Evolutionary conservation across 345 rosid species (phyloP), one percentile per base, ranked within the genome.

Genomic region (Eucalyptus sp.): DNA sequence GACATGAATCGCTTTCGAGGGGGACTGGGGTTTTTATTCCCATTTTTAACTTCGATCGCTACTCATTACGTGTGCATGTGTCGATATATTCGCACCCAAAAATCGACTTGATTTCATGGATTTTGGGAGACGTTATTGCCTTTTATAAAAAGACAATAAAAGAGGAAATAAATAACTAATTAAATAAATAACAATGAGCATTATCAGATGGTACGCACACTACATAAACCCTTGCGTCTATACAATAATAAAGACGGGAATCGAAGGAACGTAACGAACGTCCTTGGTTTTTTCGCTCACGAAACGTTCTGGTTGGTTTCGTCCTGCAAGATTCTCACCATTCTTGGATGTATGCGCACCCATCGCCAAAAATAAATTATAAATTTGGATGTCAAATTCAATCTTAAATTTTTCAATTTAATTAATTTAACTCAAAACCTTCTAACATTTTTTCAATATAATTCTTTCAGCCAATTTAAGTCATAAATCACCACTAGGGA

Each of bases 301-400:
- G 37, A 64, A 64, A 31, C 76, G 37, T 14, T 64, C 76, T 64
- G 76, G 76, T n/a, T 64, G 20, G 37, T 14, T n/a, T n/a, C 33
- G 9, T n/a, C 33, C 10, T 13, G 3, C 33, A 3, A 29, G 71
- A 29, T 62, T 64, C 37, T 15, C 41, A 33, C 18, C 20, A 16
- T 14, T 16, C 79, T 66, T 15, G 41, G 79, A 66, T 66, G 79
- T 14, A 15, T 66, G 4, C 6, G 1, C 76, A 66, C 20, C 3
- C 37, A 15, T 66, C 1, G 9, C 76, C 20, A 4, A 64, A 64
- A 64, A 3, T 0, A n/a, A n/a, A n/a, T n/a, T n/a, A n/a, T n/a
- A n/a, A n/a, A n/a, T n/a, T n/a, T n/a, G 5, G 20, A 64, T 64
- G 33, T 0, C 4, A 2, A n/a, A 64, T 64, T 0, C 3, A 7